Evolutionary conservation across 352 stramenopile species (phyloP), one percentile per base, ranked within the genome.

Genomic region (Globisporangium radiosum): DNA sequence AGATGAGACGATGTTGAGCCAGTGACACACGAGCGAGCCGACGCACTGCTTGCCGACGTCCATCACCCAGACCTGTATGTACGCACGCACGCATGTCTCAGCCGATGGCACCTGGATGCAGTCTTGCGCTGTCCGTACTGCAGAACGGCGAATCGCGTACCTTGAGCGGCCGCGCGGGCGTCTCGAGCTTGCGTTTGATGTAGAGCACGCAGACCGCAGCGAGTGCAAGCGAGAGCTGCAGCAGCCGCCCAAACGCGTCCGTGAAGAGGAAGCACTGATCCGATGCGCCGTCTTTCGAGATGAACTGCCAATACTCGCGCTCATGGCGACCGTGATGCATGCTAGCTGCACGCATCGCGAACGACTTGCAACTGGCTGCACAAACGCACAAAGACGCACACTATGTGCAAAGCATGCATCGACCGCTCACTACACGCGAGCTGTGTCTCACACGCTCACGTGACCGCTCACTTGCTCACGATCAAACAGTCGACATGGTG

Each of bases 111-210:
- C 25, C 25, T 25, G 25, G 25, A 25, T 25, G 25, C 25, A 25
- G 25, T 25, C 25, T 25, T 25, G 25, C 25, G 25, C 25, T 25
- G 25, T 25, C 2, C 25, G 25, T 25, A 25, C 25, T 25, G 25
- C 25, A 25, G 25, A 25, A 25, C 25, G 25, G 25, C 25, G 25
- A 17, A 33, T n/a, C 7, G 39, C 56, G 14, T 15, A 82, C 75
- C 51, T 75, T 78, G 10, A 92, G 60, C 13, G 76, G 76, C 0
- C 79, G 76, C 57, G 85, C 87, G 39, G 79, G 79, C 13, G 73
- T 78, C 70, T 91, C 83, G 52, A 90, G 72, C 60, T 90, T 85
- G 57, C 81, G 74, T 68, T 91, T 91, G 68, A 90, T 76, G 65
- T 79, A 88, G 54, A 91, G 69, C 47, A 91, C 68, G 64, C 85